Evolutionary conservation across 306 rosid genomes (phyloP).

Genomic region (Crataegus laevigata): DNA sequence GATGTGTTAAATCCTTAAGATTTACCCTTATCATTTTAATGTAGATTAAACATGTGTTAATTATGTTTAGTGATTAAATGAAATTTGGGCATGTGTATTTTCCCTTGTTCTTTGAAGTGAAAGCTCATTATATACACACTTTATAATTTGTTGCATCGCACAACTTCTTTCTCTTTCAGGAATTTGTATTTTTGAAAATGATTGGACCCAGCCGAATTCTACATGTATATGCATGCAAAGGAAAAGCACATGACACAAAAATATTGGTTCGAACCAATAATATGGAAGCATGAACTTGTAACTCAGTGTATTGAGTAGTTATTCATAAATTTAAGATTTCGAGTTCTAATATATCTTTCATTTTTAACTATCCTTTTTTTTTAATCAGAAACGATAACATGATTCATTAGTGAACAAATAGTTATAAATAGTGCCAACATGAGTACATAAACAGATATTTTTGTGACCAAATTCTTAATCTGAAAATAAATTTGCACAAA

Average conservation of each 20-base stretch:
- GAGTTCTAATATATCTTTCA: background rate
- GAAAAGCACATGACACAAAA: background rate
- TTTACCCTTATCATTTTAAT: background rate
- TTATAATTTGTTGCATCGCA: background rate
- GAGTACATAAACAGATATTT: too few relatives aligned
- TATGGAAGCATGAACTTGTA: background rate
- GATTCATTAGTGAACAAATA: too few relatives aligned
- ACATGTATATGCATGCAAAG: background rate
- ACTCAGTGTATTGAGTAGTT: background rate
- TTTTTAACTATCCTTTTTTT: too few relatives aligned
- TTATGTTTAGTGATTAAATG: background rate
- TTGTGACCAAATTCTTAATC: too few relatives aligned
- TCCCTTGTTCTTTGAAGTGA: background rate
- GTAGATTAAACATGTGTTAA: background rate
- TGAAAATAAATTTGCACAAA: too few relatives aligned
- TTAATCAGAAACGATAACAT: too few relatives aligned
- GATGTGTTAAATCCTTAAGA: background rate
- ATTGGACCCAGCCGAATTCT: constrained; percentile 6
- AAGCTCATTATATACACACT: background rate
- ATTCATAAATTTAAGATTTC: background rate
- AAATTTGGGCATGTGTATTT: background rate
- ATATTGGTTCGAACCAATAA: background rate
- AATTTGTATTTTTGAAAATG: constrained; percentile 19
- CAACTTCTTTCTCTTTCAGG: background rate
- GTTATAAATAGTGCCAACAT: too few relatives aligned